A percentile compares a stretch with the other conserved stretches of the same genome.
phyloP scores from a whole-genome alignment of 1,284 basidiomycete genomes.

The Leccinum fuscescens region DNA sequence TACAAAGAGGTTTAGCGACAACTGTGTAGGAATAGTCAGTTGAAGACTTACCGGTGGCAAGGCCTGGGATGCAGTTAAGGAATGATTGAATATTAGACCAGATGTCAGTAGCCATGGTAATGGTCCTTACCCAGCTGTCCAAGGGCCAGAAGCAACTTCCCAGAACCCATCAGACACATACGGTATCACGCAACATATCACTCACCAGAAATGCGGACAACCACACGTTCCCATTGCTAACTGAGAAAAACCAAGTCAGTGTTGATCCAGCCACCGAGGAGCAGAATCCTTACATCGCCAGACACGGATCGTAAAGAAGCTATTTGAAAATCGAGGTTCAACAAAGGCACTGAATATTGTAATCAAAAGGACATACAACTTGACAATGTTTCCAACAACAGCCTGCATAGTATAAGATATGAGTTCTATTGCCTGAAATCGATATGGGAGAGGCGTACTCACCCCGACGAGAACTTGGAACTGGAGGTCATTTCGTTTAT shows the following conservation, averaged over 20 bases:
- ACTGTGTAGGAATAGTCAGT: not conserved
- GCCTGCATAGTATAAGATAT: constrained; percentile 37
- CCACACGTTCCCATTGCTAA: constrained; percentile 56
- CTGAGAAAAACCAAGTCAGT: constrained; percentile 34
- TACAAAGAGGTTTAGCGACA: not conserved
- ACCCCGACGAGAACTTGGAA: constrained; percentile 58
- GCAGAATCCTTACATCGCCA: constrained; percentile 57
- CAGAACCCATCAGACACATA: not conserved
- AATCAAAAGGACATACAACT: constrained; percentile 43
- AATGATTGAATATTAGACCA: not conserved
- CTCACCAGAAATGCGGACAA: constrained; percentile 57
- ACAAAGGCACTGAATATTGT: not conserved
- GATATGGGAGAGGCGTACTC: constrained; percentile 26
- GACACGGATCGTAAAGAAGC: constrained; percentile 62
- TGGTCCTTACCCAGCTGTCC: constrained; percentile 46
- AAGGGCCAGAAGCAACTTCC: constrained; percentile 45
- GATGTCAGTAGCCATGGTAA: not conserved
- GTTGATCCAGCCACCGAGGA: not conserved
- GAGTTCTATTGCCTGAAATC: constrained; percentile 3
- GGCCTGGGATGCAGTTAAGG: constrained; percentile 6
- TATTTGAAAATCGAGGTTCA: constrained; percentile 24
- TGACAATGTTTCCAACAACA: constrained; percentile 57
- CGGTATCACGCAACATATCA: constrained; percentile 1
- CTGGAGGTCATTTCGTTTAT: constrained; percentile 33
- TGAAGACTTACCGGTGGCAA: constrained; percentile 18